These are phyloP conservation scores for Tolypocladium pustulatum DNA, from an alignment of 2,329 filamentous ascomycete species.

Conservation along the genomic window DNA sequence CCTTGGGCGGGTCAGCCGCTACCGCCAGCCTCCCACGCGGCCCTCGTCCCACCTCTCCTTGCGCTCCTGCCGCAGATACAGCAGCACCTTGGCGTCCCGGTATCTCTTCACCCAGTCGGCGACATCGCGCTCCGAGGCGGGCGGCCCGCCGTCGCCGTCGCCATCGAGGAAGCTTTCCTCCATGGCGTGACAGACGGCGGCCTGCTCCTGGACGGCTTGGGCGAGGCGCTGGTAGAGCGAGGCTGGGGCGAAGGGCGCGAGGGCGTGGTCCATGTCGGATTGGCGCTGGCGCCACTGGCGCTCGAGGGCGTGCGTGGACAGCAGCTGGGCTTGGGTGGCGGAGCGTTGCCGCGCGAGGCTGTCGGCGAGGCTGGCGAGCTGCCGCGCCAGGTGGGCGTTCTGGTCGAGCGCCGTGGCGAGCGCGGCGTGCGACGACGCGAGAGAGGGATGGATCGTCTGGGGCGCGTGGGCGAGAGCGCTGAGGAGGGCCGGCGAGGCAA, in stretches of 20 bases:
- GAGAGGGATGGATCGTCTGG: conserved; percentile 60
- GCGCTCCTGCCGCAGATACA: conserved; percentile 73
- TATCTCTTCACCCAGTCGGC: conserved; percentile 76
- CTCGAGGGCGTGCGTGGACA: conserved; percentile 77
- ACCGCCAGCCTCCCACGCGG: conserved; percentile 82
- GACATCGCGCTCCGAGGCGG: conserved; percentile 69
- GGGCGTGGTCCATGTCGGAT: conserved; percentile 73
- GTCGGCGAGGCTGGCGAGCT: conserved; percentile 50
- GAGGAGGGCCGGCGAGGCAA: conserved; percentile 56
- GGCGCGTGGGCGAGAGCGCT: conserved; percentile 62
- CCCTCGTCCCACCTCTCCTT: conserved; percentile 95
- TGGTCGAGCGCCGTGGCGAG: conserved; percentile 56
- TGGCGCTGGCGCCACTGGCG: conserved; percentile 88
- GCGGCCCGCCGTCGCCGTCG: conserved; percentile 21
- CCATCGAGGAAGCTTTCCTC: conserved; percentile 87
- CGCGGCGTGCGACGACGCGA: conserved; percentile 51
- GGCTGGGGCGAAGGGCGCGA: conserved; percentile 77
- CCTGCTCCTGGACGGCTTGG: conserved; percentile 73
- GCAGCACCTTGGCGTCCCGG: conserved; percentile 66
- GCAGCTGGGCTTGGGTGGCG: conserved; percentile 67
- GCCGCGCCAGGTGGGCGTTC: conserved; percentile 60
- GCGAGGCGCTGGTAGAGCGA: conserved; percentile 74
- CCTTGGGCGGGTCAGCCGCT: background rate
- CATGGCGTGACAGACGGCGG: conserved; percentile 65
- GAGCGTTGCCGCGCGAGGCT: conserved; percentile 51